Conservation (phyloP, 768 basidiomycete genomes). For the Suillus spraguei region DNA sequence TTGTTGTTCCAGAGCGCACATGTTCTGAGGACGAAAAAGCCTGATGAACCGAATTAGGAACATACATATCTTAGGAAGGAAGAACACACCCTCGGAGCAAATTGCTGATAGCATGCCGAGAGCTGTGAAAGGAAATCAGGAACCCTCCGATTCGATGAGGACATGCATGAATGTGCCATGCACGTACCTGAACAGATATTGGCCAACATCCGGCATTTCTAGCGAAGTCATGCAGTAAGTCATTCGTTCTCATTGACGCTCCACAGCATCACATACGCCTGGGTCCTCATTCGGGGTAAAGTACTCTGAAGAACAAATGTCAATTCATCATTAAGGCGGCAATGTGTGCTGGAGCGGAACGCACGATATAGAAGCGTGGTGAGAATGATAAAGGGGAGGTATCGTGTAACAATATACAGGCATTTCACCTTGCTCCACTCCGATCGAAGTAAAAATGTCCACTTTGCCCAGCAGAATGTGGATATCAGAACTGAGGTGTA, state of each 20-base stretch:
- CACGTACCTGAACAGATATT: background rate
- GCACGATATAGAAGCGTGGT: background rate
- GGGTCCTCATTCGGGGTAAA: background rate
- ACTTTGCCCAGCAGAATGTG: background rate
- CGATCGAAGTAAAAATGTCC: background rate
- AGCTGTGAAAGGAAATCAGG: background rate
- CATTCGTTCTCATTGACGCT: background rate
- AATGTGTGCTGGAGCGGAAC: background rate
- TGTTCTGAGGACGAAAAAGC: background rate
- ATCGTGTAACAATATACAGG: background rate
- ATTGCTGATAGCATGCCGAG: background rate
- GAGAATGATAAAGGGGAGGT: background rate
- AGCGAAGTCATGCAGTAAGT: background rate
- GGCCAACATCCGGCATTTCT: background rate
- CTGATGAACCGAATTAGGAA: background rate
- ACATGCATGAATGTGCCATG: background rate
- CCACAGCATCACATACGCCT: background rate
- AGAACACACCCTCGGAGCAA: background rate
- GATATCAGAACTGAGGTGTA: background rate
- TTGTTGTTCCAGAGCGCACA: background rate
- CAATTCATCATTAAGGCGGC: background rate
- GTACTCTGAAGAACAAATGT: background rate
- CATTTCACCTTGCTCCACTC: background rate
- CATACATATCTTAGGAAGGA: background rate
- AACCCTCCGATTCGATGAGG: background rate